Conservation (phyloP, 441 rosid genomes). For the Mallotus japonicus region DNA sequence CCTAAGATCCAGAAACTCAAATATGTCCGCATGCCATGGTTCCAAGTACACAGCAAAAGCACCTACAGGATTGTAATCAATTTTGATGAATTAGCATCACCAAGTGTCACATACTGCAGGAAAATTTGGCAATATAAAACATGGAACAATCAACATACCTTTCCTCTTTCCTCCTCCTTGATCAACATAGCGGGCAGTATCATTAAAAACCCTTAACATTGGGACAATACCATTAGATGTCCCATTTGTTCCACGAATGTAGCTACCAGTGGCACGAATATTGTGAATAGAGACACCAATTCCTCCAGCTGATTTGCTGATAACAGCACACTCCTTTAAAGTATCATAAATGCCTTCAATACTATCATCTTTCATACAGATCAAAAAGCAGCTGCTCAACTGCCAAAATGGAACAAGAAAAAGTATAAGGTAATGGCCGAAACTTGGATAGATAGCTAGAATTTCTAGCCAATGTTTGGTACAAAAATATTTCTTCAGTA, state of each 20-base stretch:
- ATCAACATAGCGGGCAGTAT: conserved; percentile 92
- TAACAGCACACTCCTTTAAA: conserved; percentile 85
- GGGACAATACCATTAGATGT: conserved; percentile 88
- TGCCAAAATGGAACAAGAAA: conserved; percentile 31
- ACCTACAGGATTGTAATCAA: conserved; percentile 39
- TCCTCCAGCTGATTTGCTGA: conserved; percentile 95
- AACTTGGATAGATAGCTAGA: neutral
- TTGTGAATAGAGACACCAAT: conserved; percentile 91
- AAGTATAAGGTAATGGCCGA: neutral
- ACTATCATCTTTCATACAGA: conserved; percentile 93
- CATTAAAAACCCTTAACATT: conserved; percentile 86
- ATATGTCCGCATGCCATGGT: conserved; percentile 93
- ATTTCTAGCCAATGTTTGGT: neutral
- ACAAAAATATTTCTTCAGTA: neutral
- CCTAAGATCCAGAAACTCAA: conserved; percentile 78
- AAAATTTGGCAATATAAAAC: neutral
- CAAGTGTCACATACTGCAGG: neutral
- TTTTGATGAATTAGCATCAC: neutral
- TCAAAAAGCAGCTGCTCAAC: conserved; percentile 87
- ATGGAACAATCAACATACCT: conserved; percentile 39
- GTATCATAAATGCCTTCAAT: conserved; percentile 95
- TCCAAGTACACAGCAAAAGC: conserved; percentile 94
- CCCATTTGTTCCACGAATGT: conserved; percentile 90
- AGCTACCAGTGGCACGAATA: conserved; percentile 87
- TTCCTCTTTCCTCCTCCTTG: conserved; percentile 98